Conservation (phyloP, 495 filamentous ascomycete genomes). For the Xylaria curta region DNA sequence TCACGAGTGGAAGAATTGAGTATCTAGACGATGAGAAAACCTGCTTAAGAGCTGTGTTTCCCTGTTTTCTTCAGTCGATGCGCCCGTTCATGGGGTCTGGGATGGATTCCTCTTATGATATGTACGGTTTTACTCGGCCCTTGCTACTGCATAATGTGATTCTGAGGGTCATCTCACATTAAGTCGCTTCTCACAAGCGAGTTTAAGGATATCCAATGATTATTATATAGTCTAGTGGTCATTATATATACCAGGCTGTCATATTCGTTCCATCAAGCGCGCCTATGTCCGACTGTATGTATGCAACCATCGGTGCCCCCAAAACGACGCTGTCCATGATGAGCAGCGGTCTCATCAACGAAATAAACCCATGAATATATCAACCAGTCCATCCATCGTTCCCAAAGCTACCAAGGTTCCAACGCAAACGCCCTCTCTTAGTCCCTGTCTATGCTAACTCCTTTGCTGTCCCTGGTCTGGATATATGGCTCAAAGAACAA, state of each 20-base stretch:
- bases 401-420: not conserved
- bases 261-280: slow-evolving; percentile 1
- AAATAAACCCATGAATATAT: not conserved
- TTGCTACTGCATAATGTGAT: not conserved
- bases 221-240: slow-evolving; percentile 17
- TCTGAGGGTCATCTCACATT: not conserved
- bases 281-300: not conserved
- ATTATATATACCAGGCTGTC: not conserved
- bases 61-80: slow-evolving; percentile 5
- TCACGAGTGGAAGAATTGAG: not conserved
- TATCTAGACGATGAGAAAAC: not conserved
- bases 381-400: not conserved
- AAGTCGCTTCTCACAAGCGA: not conserved
- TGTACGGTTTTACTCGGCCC: not conserved
- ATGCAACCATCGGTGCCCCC: not conserved
- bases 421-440: not conserved
- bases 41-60: not conserved
- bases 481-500: slow-evolving; percentile 2
- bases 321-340: not conserved
- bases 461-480: slow-evolving; percentile 15
- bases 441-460: slow-evolving; percentile 19
- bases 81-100: not conserved
- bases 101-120: not conserved
- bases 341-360: not conserved
- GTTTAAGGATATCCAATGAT: not conserved